phyloP scores from a whole-genome alignment of 1,139 yeast species.

The Debaryomyces sp. region DNA sequence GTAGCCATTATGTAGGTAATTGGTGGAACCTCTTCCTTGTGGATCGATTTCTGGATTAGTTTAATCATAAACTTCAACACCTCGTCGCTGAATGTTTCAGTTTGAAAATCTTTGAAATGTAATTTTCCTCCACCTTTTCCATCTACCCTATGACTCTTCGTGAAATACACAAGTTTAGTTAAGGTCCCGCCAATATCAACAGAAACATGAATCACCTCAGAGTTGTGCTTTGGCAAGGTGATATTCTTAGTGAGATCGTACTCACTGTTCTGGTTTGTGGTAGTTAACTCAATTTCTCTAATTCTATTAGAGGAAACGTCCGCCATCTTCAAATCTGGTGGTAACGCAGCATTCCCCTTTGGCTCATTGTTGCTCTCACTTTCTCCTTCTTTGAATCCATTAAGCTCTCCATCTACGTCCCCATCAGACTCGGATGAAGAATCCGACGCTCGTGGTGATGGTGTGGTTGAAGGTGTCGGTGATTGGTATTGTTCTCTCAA shows the following conservation, averaged over 20 bases:
- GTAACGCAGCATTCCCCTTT: neutral
- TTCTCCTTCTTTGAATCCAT: neutral
- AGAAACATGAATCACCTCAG: slow-evolving; percentile 55
- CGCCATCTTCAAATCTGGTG: slow-evolving; percentile 3
- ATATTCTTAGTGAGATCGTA: slow-evolving; percentile 49
- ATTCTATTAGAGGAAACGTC: neutral
- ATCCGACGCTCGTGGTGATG: slow-evolving; percentile 22
- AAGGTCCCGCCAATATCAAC: slow-evolving; percentile 90
- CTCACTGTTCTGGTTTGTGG: slow-evolving; percentile 4
- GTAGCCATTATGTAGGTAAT: slow-evolving; percentile 85
- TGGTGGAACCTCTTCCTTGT: slow-evolving; percentile 37
- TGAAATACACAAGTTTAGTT: slow-evolving; percentile 85
- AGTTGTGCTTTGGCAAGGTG: slow-evolving; percentile 65
- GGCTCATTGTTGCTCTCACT: neutral
- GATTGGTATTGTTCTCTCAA: slow-evolving; percentile 24
- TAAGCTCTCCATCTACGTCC: slow-evolving; percentile 3
- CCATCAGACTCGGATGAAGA: slow-evolving; percentile 18
- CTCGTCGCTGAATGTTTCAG: slow-evolving; percentile 69
- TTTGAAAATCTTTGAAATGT: slow-evolving; percentile 85
- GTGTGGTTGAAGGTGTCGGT: slow-evolving; percentile 16
- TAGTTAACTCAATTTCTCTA: neutral
- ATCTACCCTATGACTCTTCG: slow-evolving; percentile 41
- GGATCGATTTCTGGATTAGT: slow-evolving; percentile 47
- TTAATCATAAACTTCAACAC: slow-evolving; percentile 65
- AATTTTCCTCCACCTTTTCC: slow-evolving; percentile 66